Evolutionary conservation across 768 basidiomycete species (phyloP).

Genomic region (Panaeolus cyanescens): DNA sequence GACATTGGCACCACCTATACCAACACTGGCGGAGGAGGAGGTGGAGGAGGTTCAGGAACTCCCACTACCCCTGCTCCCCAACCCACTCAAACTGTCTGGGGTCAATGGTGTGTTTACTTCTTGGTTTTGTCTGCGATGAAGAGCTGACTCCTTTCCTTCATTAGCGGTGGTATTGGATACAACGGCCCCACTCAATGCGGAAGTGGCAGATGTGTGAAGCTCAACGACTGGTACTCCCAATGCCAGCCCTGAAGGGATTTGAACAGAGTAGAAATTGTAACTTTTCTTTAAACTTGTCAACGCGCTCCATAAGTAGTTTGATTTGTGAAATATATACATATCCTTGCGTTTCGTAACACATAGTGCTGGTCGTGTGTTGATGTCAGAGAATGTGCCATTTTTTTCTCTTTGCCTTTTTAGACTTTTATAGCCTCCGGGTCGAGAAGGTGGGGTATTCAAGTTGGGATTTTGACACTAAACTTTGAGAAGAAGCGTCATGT

Average conservation of each 20-base stretch:
- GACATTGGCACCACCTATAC: conserved; percentile 5
- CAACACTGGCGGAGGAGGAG: neutral
- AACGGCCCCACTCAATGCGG: conserved; percentile 16
- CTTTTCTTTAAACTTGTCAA: too few relatives aligned
- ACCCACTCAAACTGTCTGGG: conserved; percentile 28
- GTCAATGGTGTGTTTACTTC: conserved; percentile 32
- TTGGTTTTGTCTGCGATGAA: too few relatives aligned
- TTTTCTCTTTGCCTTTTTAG: neutral
- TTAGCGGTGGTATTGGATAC: conserved; percentile 21
- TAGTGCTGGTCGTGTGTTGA: too few relatives aligned
- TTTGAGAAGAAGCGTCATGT: neutral
- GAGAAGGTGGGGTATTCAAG: too few relatives aligned
- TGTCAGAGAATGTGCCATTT: too few relatives aligned
- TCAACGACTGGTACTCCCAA: neutral
- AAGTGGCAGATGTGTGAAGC: too few relatives aligned
- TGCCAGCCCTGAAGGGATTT: neutral
- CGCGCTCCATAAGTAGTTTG: too few relatives aligned
- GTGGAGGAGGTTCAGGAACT: conserved; percentile 9
- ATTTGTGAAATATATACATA: too few relatives aligned
- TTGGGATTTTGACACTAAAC: too few relatives aligned
- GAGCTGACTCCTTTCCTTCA: neutral
- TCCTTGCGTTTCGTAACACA: too few relatives aligned
- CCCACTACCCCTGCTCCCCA: conserved; percentile 20
- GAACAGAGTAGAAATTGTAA: too few relatives aligned
- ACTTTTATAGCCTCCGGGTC: neutral